A percentile compares a stretch with the other conserved stretches of the same genome.
phyloP scores from a whole-genome alignment of 352 stramenopile species.

The Phytophthora niederhauseri region DNA sequence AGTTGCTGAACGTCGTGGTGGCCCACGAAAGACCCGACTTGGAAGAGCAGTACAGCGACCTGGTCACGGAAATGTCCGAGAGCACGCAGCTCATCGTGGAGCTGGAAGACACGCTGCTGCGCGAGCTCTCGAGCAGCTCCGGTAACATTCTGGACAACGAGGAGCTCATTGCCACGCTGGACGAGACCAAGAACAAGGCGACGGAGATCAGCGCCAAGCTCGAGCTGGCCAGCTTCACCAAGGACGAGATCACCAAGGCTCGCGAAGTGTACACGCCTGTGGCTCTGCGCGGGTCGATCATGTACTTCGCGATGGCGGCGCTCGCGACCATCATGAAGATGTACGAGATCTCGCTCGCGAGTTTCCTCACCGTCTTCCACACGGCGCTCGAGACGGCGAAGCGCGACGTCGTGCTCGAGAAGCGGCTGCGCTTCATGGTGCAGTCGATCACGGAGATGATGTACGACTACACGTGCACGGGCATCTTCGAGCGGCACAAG shows the following conservation, averaged over 20 bases:
- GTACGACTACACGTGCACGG: slow-evolving; percentile 97
- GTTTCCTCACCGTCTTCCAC: slow-evolving; percentile 93
- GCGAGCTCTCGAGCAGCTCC: slow-evolving; percentile 88
- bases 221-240: slow-evolving; percentile 93
- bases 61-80: slow-evolving; percentile 94
- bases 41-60: slow-evolving; percentile 92
- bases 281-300: slow-evolving; percentile 91
- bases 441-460: slow-evolving; percentile 93
- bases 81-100: slow-evolving; percentile 94
- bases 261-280: slow-evolving; percentile 92
- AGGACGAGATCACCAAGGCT: slow-evolving; percentile 94
- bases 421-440: slow-evolving; percentile 90
- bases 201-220: slow-evolving; percentile 95
- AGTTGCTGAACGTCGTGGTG: slow-evolving; percentile 95
- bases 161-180: slow-evolving; percentile 94
- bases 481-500: slow-evolving; percentile 98
- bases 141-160: slow-evolving; percentile 96
- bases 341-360: slow-evolving; percentile 96
- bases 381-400: slow-evolving; percentile 91
- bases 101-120: slow-evolving; percentile 93
- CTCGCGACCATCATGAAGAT: slow-evolving; percentile 95
- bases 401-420: slow-evolving; percentile 90
- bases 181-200: slow-evolving; percentile 96
- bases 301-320: slow-evolving; percentile 95
- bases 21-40: slow-evolving; percentile 93